Evolutionary conservation across 1,284 basidiomycete species (phyloP).

Genomic region (Pseudomicrostroma phylloplanum): DNA sequence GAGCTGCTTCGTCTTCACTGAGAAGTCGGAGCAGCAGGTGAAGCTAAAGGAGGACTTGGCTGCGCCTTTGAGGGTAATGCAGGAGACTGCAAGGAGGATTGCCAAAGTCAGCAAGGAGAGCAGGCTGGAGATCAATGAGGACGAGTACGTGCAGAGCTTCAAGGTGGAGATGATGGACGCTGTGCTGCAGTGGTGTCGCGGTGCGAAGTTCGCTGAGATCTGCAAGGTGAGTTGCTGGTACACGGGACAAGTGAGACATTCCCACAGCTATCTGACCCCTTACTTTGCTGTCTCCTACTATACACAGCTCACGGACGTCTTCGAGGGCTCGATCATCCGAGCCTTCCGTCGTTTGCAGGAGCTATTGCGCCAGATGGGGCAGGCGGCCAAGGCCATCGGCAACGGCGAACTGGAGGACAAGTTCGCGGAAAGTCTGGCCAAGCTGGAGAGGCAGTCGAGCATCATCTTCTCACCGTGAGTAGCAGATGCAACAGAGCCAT

Average conservation of each 20-base stretch:
- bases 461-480: constrained; percentile 46
- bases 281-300: constrained; percentile 52
- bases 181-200: constrained; percentile 93
- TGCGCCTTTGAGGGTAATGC: constrained; percentile 83
- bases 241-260: not conserved
- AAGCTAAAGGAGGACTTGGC: constrained; percentile 88
- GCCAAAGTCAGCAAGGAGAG: constrained; percentile 91
- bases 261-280: not conserved
- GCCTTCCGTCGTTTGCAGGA: constrained; percentile 90
- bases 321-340: constrained; percentile 75
- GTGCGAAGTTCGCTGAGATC: constrained; percentile 90
- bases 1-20: constrained; percentile 93
- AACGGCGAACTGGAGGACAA: constrained; percentile 72
- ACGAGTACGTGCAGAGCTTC: constrained; percentile 92
- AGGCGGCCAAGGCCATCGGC: constrained; percentile 91
- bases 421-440: constrained; percentile 35
- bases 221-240: constrained; percentile 64
- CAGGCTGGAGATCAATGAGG: constrained; percentile 79
- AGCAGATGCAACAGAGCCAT: too few relatives aligned
- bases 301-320: constrained; percentile 71
- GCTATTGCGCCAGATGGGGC: constrained; percentile 86
- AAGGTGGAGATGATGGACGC: constrained; percentile 98
- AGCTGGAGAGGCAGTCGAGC: constrained; percentile 44
- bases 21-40: constrained; percentile 85
- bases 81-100: constrained; percentile 88